Conservation (phyloP, 805 yeast species). For the Wickerhamiella parazyma region DNA sequence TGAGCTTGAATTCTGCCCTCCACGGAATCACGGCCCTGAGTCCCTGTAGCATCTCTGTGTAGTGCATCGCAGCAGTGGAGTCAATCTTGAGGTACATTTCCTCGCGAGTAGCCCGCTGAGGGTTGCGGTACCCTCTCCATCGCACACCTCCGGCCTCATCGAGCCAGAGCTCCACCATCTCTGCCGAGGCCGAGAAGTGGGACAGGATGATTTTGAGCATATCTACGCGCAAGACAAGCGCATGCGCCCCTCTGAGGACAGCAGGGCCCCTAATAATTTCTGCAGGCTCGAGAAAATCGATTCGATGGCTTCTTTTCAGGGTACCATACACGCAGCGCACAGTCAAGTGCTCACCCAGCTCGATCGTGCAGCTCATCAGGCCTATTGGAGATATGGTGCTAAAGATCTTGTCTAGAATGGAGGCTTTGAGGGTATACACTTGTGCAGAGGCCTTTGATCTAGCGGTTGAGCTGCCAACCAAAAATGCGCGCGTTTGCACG, state of each 20-base stretch:
- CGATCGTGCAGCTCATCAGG: not conserved
- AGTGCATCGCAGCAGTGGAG: slow-evolving; percentile 14
- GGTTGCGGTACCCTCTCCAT: slow-evolving; percentile 11
- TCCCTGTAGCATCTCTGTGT: slow-evolving; percentile 13
- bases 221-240: not conserved
- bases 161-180: slow-evolving; percentile 15
- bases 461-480: no score
- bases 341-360: not conserved
- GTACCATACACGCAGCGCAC: not conserved
- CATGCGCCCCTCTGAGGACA: not conserved
- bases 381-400: not conserved
- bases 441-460: no score
- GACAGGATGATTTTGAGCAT: slow-evolving; percentile 2
- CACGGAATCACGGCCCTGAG: slow-evolving; percentile 15
- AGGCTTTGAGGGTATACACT: not conserved
- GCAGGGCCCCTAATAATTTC: not conserved
- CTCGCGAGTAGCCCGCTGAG: slow-evolving; percentile 4
- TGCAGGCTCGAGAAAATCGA: slow-evolving; percentile 1
- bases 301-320: not conserved
- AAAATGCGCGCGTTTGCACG: not conserved
- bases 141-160: slow-evolving; percentile 9
- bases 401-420: not conserved
- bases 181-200: slow-evolving; percentile 14
- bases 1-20: slow-evolving; percentile 15
- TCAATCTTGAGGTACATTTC: slow-evolving; percentile 8